Evolutionary conservation across 2,329 filamentous ascomycete genomes (phyloP).

Genomic region (Penicillium sclerotiorum): DNA sequence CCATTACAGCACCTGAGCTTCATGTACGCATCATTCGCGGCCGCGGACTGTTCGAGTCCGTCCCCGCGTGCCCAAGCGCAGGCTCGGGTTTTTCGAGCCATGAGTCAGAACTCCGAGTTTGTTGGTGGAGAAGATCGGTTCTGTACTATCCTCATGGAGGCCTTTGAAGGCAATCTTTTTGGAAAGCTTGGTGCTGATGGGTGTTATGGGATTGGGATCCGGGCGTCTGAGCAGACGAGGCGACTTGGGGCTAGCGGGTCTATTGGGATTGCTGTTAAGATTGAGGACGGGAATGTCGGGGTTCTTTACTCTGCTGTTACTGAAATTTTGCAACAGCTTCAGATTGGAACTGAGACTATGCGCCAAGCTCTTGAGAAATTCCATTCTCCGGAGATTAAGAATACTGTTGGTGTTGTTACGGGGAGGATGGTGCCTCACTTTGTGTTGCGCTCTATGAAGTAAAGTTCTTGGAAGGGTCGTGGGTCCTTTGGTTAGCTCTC

Average conservation of each 20-base stretch:
- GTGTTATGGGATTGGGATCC: constrained; percentile 51
- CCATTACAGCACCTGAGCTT: constrained; percentile 40
- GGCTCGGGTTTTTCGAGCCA: constrained; percentile 46
- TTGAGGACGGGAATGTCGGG: constrained; percentile 52
- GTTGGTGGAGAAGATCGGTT: constrained; percentile 52
- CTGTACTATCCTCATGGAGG: constrained; percentile 50
- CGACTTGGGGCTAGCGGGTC: constrained; percentile 40
- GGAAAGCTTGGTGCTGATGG: constrained; percentile 56
- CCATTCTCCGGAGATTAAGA: constrained; percentile 37
- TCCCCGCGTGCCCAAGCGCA: constrained; percentile 29
- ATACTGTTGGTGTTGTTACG: constrained; percentile 44
- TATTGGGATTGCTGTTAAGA: constrained; percentile 51
- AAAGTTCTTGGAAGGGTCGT: background rate
- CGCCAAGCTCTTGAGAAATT: constrained; percentile 36
- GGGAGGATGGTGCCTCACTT: constrained; percentile 28
- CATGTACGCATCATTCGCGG: constrained; percentile 44
- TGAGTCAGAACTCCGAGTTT: constrained; percentile 47
- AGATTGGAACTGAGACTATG: constrained; percentile 38
- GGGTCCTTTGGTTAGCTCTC: background rate
- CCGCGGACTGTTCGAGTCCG: constrained; percentile 12
- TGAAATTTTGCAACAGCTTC: constrained; percentile 50
- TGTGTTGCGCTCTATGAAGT: constrained; percentile 7
- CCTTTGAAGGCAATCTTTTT: constrained; percentile 42
- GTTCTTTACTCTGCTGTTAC: constrained; percentile 49
- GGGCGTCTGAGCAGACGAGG: constrained; percentile 41